Percentiles rank a stretch among this genome's conserved stretches.
phyloP scores from a whole-genome alignment of 768 basidiomycete species.

The Lentinula boryana region DNA sequence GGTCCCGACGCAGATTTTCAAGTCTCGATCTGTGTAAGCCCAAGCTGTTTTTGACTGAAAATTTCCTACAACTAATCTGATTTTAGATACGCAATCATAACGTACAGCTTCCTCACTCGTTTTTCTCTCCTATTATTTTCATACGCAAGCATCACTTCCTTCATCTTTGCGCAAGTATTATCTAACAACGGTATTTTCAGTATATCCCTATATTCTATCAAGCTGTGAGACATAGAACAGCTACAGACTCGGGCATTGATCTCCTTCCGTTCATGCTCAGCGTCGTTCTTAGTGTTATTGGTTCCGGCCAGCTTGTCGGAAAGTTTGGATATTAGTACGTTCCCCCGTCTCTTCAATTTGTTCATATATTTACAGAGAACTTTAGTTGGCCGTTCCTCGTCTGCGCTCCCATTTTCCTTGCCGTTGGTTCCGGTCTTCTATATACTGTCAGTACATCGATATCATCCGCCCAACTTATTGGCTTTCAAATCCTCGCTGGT shows the following conservation, averaged over 20 bases:
- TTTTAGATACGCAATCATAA: slow-evolving; percentile 1
- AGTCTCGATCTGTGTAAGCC: not conserved
- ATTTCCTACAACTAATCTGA: not conserved
- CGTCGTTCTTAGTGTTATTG: slow-evolving; percentile 8
- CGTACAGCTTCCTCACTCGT: slow-evolving; percentile 7
- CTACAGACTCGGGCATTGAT: slow-evolving; percentile 13
- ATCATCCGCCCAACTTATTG: slow-evolving; percentile 1
- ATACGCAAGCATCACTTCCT: not conserved
- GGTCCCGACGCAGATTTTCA: slow-evolving; percentile 12
- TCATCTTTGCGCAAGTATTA: not conserved
- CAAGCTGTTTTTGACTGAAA: not conserved
- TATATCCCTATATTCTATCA: slow-evolving; percentile 15
- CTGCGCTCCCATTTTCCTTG: not conserved
- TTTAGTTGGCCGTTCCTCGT: slow-evolving; percentile 9
- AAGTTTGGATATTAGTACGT: slow-evolving; percentile 8
- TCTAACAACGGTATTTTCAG: not conserved
- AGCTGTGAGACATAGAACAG: slow-evolving; percentile 7
- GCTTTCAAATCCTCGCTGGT: slow-evolving; percentile 12
- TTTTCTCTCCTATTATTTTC: slow-evolving; percentile 10
- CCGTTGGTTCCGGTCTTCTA: slow-evolving; percentile 11
- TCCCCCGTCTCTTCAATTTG: not conserved
- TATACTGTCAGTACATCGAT: slow-evolving; percentile 5
- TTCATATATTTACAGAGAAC: not conserved
- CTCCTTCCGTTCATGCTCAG: slow-evolving; percentile 13
- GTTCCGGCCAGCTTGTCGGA: slow-evolving; percentile 6